Evolutionary conservation across 1,284 basidiomycete genomes (phyloP).

Genomic region (Moesziomyces antarcticus): DNA sequence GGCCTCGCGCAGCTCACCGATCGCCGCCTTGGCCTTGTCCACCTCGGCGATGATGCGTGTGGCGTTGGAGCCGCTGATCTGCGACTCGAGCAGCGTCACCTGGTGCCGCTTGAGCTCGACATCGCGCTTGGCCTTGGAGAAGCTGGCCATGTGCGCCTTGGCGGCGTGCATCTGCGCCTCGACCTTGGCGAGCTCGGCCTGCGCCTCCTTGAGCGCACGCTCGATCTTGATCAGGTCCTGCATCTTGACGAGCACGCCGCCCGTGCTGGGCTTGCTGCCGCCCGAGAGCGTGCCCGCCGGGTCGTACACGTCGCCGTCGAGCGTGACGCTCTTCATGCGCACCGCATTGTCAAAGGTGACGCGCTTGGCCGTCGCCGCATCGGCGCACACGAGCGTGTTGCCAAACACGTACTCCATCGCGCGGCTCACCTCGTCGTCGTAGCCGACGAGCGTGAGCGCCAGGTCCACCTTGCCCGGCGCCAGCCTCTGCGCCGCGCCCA

Average conservation of each 20-base stretch:
- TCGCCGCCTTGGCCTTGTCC: slow-evolving; percentile 76
- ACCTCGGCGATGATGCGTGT: slow-evolving; percentile 83
- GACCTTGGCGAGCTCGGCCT: slow-evolving; percentile 72
- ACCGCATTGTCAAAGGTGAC: slow-evolving; percentile 86
- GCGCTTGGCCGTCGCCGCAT: slow-evolving; percentile 85
- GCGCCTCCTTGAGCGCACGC: slow-evolving; percentile 72
- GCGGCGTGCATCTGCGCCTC: slow-evolving; percentile 74
- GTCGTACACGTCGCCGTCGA: slow-evolving; percentile 96
- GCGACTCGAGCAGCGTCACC: slow-evolving; percentile 82
- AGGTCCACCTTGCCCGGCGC: slow-evolving; percentile 82
- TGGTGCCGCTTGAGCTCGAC: slow-evolving; percentile 91
- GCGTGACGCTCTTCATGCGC: slow-evolving; percentile 84
- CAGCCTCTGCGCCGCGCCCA: slow-evolving; percentile 79
- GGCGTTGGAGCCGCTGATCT: slow-evolving; percentile 88
- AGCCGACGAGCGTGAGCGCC: slow-evolving; percentile 87
- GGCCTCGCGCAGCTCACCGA: slow-evolving; percentile 76
- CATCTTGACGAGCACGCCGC: slow-evolving; percentile 82
- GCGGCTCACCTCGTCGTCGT: slow-evolving; percentile 82
- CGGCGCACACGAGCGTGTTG: slow-evolving; percentile 89
- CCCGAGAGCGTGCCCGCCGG: slow-evolving; percentile 93
- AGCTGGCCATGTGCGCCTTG: slow-evolving; percentile 74
- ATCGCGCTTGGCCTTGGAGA: slow-evolving; percentile 77
- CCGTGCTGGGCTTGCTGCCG: slow-evolving; percentile 82
- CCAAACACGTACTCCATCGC: slow-evolving; percentile 97
- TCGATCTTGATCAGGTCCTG: slow-evolving; percentile 81